Conservation (phyloP, 2,329 filamentous ascomycete genomes). For the Xylariaceae sp. region DNA sequence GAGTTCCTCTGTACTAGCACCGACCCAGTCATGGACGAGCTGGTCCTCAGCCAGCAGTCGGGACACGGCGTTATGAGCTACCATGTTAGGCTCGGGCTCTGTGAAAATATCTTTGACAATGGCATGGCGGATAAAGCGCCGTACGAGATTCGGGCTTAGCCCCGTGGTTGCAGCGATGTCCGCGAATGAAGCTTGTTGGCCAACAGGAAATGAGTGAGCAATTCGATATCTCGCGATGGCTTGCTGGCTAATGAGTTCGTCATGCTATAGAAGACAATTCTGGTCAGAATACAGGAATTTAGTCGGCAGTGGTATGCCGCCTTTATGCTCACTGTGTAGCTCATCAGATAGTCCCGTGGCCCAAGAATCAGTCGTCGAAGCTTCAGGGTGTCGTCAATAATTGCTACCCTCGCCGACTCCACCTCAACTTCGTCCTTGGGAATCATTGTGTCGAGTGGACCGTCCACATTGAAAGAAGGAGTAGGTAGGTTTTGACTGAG, state of each 20-base stretch:
- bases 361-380: constrained; percentile 21
- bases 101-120: constrained; percentile 17
- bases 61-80: constrained; percentile 21
- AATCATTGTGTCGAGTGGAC: constrained; percentile 10
- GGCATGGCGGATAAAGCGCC: constrained; percentile 17
- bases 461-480: constrained; percentile 20
- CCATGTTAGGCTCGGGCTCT: constrained; percentile 14
- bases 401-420: constrained; percentile 16
- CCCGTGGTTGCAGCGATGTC: constrained; percentile 19
- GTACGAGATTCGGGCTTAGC: constrained; percentile 17
- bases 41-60: constrained; percentile 20
- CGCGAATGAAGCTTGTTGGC: constrained; percentile 18
- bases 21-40: constrained; percentile 20
- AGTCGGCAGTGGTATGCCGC: not conserved
- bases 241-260: constrained; percentile 27
- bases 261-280: constrained; percentile 11
- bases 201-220: constrained; percentile 23
- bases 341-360: constrained; percentile 25
- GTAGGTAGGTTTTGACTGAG: constrained; percentile 12
- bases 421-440: constrained; percentile 14
- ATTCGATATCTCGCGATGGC: constrained; percentile 23
- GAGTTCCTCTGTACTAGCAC: constrained; percentile 18
- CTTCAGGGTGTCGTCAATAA: constrained; percentile 23
- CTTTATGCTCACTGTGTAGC: constrained; percentile 8
- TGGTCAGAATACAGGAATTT: not conserved